Base-by-base conservation (phyloP, 2,329 filamentous ascomycete genomes). In the Knoxdaviesia proteae region DNA sequence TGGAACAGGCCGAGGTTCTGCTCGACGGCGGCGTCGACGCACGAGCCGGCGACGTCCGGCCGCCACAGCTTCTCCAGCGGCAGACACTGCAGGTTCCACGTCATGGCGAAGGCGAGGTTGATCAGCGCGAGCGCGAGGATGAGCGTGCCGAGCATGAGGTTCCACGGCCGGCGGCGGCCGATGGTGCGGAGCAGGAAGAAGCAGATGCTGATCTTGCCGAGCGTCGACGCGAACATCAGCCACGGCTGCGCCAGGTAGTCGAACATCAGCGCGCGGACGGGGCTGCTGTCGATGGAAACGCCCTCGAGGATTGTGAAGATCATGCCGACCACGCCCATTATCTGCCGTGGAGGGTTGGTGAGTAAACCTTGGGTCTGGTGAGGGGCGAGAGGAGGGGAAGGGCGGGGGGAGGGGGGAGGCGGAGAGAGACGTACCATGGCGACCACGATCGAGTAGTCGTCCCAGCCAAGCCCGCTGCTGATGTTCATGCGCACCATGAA, bases 1-100 rank as follows among this genome's bases (percentile, higher is more conserved):
- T 60, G 57, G 31, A 56, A 54, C 45, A 58, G 58, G 4, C 53
- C 54, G 47, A 61, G 55, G 40, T 52, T 53, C 29, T 54, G 46
- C 46, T 56, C 56, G 5, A 55, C 49, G n/a, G 43, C 49, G 5
- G 53, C 49, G 38, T 53, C 50, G 51, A 57, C 58, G 45, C 59
- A 62, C 30, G 44, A 36, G 0, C 58, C 60, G 0, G 45, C 42
- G 6, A 54, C 51, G 1, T 40, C 37, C 1, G 53, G 48, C 8
- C 56, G 49, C 60, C 60, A 62, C 3, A 61, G 47, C 48, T 56
- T 58, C 44, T 56, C 54, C 35, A 61, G 48, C 36, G 60, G 60
- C 4, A 53, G 53, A 45, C 60, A 62, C 44, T 59, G 57, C 29
- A 61, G 48, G 43, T 59, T 54, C 6, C 53, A 52, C 20, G 56